phyloP scores from a whole-genome alignment of 2,329 filamentous ascomycete genomes.

The Lomentospora prolificans region DNA sequence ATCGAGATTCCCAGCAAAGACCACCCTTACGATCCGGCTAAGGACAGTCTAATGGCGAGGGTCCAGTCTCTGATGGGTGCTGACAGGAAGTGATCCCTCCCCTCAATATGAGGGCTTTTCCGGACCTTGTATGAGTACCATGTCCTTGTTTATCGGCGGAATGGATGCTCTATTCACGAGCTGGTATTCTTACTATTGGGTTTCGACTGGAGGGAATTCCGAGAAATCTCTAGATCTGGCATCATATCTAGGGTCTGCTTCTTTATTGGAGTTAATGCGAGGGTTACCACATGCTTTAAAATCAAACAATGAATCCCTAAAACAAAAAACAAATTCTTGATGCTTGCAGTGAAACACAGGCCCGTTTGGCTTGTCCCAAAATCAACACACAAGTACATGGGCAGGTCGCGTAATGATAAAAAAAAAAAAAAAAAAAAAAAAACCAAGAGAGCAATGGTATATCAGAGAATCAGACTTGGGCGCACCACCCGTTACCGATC shows the following conservation, averaged over 20 bases:
- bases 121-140: no score
- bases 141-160: no score
- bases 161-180: no score
- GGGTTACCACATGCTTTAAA: constrained; percentile 1
- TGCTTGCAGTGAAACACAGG: constrained; percentile 4
- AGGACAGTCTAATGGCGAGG: constrained; percentile 65
- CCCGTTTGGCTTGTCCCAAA: constrained; percentile 10
- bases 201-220: no score
- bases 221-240: background rate
- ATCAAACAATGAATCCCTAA: constrained; percentile 5
- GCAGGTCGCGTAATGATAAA: background rate
- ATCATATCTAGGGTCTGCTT: background rate
- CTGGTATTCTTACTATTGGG: no score
- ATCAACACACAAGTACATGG: constrained; percentile 1
- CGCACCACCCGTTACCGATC: constrained; percentile 5
- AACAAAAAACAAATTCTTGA: constrained; percentile 9
- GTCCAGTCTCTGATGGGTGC: constrained; percentile 5
- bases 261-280: constrained; percentile 2
- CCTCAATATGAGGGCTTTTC: no score
- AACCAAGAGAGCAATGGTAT: no score
- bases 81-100: constrained; percentile 1
- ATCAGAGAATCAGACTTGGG: background rate
- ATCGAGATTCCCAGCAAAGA: constrained; percentile 98
- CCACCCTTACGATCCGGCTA: constrained; percentile 97
- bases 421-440: no score